Conservation (phyloP, 1,284 basidiomycete species). For the Gymnopus androsaceus region DNA sequence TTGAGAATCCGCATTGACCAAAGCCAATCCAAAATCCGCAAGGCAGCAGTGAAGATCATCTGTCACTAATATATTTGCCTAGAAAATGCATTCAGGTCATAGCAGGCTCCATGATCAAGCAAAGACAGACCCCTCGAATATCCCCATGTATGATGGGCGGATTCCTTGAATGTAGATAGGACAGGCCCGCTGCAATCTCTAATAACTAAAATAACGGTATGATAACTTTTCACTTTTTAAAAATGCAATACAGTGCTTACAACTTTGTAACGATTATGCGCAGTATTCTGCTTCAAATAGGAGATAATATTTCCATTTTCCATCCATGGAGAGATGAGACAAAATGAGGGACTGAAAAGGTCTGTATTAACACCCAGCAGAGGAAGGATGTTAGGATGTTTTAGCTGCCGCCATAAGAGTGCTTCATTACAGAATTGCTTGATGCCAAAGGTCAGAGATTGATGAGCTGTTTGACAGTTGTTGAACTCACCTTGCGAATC, state of each 20-base stretch:
- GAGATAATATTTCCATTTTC: constrained; percentile 8
- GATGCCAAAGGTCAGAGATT: background rate
- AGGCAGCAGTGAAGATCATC: constrained; percentile 13
- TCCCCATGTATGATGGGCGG: constrained; percentile 17
- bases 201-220: background rate
- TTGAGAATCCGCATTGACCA: background rate
- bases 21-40: constrained; percentile 15
- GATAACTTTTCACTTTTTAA: no score
- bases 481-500: background rate
- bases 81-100: background rate
- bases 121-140: constrained; percentile 14
- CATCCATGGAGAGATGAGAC: constrained; percentile 16
- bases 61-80: constrained; percentile 15
- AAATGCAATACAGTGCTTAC: background rate
- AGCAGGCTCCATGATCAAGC: background rate
- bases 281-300: constrained; percentile 9
- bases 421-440: constrained; percentile 14
- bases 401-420: constrained; percentile 15
- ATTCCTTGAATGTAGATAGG: constrained; percentile 13
- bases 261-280: background rate
- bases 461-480: no score
- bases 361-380: constrained; percentile 14
- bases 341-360: constrained; percentile 6
- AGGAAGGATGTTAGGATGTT: constrained; percentile 14
- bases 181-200: constrained; percentile 8